A percentile compares a stretch with the other conserved stretches of the same genome.
Conservation (phyloP, 257 asterid genomes). For the Paulownia fortunei region DNA sequence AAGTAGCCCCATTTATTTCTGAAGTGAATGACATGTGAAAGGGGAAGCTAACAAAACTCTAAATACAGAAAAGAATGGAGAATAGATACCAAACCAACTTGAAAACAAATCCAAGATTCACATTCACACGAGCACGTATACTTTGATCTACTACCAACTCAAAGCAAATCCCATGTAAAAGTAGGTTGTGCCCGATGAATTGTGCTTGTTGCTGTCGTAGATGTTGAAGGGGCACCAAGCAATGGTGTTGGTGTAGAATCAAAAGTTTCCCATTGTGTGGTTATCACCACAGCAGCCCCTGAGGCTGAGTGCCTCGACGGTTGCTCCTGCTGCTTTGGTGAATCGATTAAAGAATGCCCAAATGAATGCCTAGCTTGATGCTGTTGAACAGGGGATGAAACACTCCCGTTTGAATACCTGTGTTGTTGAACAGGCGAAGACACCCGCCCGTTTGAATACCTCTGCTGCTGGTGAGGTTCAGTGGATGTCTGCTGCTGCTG, state of each 20-base stretch:
- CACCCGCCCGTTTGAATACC: conserved; percentile 26
- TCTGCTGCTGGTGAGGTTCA: conserved; percentile 25
- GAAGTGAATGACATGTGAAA: conserved; percentile 34
- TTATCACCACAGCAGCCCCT: conserved; percentile 67
- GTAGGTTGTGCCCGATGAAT: conserved; percentile 51
- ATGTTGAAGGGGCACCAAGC: conserved; percentile 34
- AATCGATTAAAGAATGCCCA: conserved; percentile 42
- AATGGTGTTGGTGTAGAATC: conserved; percentile 56
- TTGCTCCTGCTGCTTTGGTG: conserved; percentile 39
- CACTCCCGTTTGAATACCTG: conserved; percentile 29
- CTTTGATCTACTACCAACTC: conserved; percentile 38
- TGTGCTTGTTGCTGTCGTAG: conserved; percentile 25
- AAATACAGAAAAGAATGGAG: conserved; percentile 73
- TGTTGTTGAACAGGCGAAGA: conserved; percentile 25
- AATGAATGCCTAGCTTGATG: conserved; percentile 43
- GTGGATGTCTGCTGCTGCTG: conserved; percentile 19
- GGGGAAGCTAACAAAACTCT: conserved; percentile 54
- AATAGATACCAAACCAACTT: conserved; percentile 45
- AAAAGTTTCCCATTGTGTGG: conserved; percentile 94
- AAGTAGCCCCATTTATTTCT: conserved; percentile 52
- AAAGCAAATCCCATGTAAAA: conserved; percentile 76
- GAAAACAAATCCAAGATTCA: conserved; percentile 33
- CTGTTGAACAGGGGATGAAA: conserved; percentile 29
- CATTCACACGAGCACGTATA: conserved; percentile 37
- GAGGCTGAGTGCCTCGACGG: conserved; percentile 59